phyloP scores from a whole-genome alignment of 176 grass and related monocot genomes.

The Carex kokanica region DNA sequence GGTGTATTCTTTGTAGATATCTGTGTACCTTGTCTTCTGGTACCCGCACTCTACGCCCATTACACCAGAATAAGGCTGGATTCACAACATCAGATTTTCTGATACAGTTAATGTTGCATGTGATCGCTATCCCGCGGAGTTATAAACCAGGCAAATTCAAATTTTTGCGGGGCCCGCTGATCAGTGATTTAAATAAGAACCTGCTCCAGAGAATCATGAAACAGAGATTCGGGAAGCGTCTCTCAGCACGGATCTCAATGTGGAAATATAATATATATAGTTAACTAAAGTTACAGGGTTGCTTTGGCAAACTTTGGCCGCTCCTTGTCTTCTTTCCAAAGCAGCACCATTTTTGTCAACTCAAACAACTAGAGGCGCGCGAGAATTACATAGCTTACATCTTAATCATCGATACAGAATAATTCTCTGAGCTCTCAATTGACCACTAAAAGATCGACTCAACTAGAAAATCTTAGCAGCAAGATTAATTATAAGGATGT shows the following conservation, averaged over 20 bases:
- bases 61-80: too few species aligned
- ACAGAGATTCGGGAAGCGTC: too few species aligned
- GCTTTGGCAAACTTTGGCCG: not conserved
- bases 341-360: not conserved
- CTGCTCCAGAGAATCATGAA: too few species aligned
- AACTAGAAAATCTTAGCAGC: too few species aligned
- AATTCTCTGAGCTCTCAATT: not conserved
- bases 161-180: not conserved
- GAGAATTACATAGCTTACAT: not conserved
- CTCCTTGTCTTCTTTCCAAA: not conserved
- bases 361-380: not conserved
- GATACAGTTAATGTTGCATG: not conserved
- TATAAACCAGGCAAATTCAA: too few species aligned
- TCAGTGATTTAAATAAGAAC: not conserved
- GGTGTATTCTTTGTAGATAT: too few species aligned
- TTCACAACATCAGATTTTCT: not conserved
- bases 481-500: not conserved
- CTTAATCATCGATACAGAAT: not conserved
- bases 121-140: too few species aligned
- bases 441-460: not conserved
- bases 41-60: too few species aligned
- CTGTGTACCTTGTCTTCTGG: too few species aligned
- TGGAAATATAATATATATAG: not conserved
- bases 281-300: not conserved
- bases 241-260: too few species aligned